Evolutionary conservation across 352 stramenopile species (phyloP).

Genomic region (Globisporangium mamillatum): DNA sequence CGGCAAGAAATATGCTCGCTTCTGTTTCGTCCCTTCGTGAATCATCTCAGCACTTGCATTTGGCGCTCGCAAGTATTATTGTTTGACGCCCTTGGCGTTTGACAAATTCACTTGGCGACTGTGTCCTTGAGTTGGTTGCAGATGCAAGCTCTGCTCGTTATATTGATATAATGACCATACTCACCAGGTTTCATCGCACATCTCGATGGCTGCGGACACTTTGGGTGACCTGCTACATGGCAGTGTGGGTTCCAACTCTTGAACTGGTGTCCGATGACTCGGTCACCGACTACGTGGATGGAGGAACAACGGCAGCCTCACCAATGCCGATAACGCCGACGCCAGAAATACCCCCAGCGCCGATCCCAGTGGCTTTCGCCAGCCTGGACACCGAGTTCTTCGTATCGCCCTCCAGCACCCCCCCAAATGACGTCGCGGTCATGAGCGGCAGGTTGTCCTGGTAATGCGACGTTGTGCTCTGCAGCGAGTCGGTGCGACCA

Average conservation of each 20-base stretch:
- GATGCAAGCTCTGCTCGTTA: too few relatives aligned
- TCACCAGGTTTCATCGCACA: too few relatives aligned
- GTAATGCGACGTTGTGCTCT: conserved; percentile 25
- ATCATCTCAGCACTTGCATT: too few relatives aligned
- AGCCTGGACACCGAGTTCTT: background rate
- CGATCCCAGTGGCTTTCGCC: background rate
- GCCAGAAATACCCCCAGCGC: background rate
- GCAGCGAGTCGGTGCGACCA: conserved; percentile 20
- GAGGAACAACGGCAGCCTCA: background rate
- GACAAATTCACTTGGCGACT: too few relatives aligned
- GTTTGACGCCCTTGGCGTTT: too few relatives aligned
- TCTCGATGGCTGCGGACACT: too few relatives aligned
- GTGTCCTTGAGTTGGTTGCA: too few relatives aligned
- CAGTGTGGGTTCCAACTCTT: background rate
- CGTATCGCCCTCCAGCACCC: background rate
- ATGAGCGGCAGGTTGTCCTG: conserved; percentile 42
- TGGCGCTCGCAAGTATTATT: too few relatives aligned
- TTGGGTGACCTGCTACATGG: background rate
- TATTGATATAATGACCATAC: too few relatives aligned
- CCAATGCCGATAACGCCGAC: background rate
- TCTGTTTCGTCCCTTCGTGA: too few relatives aligned
- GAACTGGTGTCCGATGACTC: conserved; percentile 15
- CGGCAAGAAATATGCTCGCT: too few relatives aligned
- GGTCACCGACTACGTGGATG: conserved; percentile 6
- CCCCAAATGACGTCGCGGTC: conserved; percentile 7